These are phyloP conservation scores for Saccharum hybrid DNA, from an alignment of 202 grass and related monocot species.

Conservation along the genomic window DNA sequence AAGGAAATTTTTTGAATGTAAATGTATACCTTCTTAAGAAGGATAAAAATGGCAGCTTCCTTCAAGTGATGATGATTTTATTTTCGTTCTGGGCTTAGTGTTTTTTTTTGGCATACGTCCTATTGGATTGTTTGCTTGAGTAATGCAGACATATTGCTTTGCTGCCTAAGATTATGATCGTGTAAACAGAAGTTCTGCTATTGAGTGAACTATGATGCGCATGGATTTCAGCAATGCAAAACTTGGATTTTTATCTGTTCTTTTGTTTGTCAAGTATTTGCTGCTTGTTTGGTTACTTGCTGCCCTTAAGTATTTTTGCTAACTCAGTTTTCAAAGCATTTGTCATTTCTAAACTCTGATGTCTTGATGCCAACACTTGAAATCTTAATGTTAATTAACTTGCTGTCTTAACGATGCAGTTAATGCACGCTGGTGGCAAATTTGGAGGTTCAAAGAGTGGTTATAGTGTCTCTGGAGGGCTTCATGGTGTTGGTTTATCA, in stretches of 20 bases:
- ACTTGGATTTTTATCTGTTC: not conserved
- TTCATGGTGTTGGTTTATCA: conserved; percentile 95
- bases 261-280: conserved; percentile 1
- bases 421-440: conserved; percentile 96
- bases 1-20: not conserved
- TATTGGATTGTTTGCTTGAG: not conserved
- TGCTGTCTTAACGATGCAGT: conserved; percentile 47
- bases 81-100: not conserved
- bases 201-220: not conserved
- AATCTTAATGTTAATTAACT: conserved; percentile 27
- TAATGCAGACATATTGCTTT: not conserved
- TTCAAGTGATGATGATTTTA: not conserved
- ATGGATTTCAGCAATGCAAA: not conserved
- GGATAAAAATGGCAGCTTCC: not conserved
- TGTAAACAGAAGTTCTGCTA: not conserved
- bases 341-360: conserved; percentile 19
- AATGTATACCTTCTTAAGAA: not conserved
- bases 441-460: conserved; percentile 96
- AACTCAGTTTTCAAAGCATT: not conserved
- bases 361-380: conserved; percentile 11
- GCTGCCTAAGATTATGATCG: not conserved
- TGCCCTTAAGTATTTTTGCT: not conserved
- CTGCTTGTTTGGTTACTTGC: not conserved
- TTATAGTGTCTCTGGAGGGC: conserved; percentile 90
- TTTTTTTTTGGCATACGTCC: not conserved